These are phyloP conservation scores for Euphorbia corollata DNA, from an alignment of 441 rosid species.

Conservation along the genomic window DNA sequence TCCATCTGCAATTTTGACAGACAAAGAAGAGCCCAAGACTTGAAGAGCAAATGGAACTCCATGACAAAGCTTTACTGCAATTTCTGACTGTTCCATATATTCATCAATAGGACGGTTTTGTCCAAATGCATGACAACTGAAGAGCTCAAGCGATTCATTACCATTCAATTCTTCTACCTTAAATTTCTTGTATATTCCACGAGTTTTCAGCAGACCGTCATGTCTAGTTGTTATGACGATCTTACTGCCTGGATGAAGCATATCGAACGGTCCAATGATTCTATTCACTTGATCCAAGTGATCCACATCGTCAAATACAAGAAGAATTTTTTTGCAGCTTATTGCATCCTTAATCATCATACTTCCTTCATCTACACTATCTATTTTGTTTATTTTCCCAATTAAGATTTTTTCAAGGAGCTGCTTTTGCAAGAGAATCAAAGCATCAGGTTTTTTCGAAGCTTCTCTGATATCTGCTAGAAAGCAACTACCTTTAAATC, in stretches of 20 bases:
- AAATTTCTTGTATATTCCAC: constrained; percentile 10
- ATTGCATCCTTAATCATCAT: constrained; percentile 18
- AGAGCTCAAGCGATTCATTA: constrained; percentile 22
- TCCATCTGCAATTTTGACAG: constrained; percentile 15
- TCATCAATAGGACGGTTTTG: constrained; percentile 15
- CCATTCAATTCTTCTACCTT: constrained; percentile 24
- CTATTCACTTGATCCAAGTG: constrained; percentile 18
- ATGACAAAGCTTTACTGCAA: constrained; percentile 7
- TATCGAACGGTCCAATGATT: constrained; percentile 17
- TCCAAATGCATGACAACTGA: constrained; percentile 26
- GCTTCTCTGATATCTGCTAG: constrained; percentile 17
- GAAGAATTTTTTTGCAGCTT: constrained; percentile 8
- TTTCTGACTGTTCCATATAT: constrained; percentile 8
- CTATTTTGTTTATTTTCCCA: constrained; percentile 11
- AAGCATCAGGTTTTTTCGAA: constrained; percentile 5
- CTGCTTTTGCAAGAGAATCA: constrained; percentile 13
- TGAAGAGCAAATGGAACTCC: constrained; percentile 27
- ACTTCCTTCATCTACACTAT: constrained; percentile 19
- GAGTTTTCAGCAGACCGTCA: constrained; percentile 7
- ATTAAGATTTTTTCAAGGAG: constrained; percentile 10
- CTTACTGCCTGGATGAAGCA: constrained; percentile 25
- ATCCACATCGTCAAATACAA: constrained; percentile 30
- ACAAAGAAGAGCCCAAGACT: constrained; percentile 21
- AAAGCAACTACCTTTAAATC: constrained; percentile 15
- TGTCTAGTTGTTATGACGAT: constrained; percentile 26